Base-by-base conservation (phyloP, 2,329 filamentous ascomycete species). In the Penicillium sp. region DNA sequence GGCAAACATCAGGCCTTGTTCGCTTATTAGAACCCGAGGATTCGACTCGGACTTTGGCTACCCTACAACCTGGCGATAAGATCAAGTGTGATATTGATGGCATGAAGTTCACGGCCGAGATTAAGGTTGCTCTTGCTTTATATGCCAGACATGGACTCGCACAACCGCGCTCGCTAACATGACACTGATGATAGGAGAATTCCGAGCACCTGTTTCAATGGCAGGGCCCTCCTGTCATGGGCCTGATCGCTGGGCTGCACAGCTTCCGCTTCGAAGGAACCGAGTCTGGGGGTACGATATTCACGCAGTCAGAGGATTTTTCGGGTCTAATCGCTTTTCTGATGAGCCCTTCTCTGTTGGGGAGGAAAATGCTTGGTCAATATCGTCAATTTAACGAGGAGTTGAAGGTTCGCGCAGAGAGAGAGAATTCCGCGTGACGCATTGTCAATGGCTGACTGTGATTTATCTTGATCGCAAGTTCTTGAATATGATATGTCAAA, bases 31-130 rank as follows among this genome's bases (percentile, higher is more conserved):
- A 48, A 19, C 27, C 45, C 14, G 45, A 48, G 16, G 45, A 48
- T 31, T 48, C 27, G 1, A 33, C 26, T 31, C 14, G 1, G 29
- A 48, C 45, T 19, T 9, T 48, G 3, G 16, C 26, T 9, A 48
- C 45, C 27, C 16, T 48, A n/a, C 48, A 48, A 16, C 26, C 43
- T 1, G 62, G 55, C 11, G 60, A 62, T 37, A 62, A 57, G 21
- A 16, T 65, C 25, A 53, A 62, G 44, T 60, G 57, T 45, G 55
- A 61, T 29, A 58, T 62, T 37, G 55, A 65, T 29, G 53, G 58
- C n/a, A 59, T 57, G 55, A 61, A 59, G 19, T 59, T 62, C 33
- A 51, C 53, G 4, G 60, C 55, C 10, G 54, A 57, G 21, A 59
- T 62, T 11, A 59, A 49, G 44, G 55, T 57, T 37, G 5, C 26